These are phyloP conservation scores for Mucor ambiguus DNA, from an alignment of 371 early-diverging fungal genomes.

Conservation along the genomic window DNA sequence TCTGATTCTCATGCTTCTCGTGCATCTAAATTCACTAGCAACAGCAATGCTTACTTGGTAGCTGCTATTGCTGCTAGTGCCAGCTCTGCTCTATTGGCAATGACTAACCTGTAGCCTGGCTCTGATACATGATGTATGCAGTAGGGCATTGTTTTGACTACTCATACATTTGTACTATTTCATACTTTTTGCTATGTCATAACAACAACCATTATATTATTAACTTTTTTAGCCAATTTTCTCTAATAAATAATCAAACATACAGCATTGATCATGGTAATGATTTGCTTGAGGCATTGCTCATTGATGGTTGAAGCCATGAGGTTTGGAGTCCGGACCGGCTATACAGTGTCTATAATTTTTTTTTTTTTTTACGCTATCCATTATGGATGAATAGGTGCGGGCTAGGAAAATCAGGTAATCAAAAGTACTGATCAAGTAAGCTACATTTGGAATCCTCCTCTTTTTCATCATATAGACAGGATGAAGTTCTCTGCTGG, in stretches of 20 bases:
- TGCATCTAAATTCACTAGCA: not conserved
- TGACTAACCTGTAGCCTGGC: not conserved
- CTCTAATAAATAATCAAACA: too few relatives aligned
- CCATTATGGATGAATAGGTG: not conserved
- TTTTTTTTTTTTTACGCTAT: not conserved
- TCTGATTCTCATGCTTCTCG: not conserved
- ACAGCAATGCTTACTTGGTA: not conserved
- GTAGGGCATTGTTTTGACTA: too few relatives aligned
- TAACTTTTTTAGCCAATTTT: too few relatives aligned
- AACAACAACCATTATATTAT: too few relatives aligned
- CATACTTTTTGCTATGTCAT: too few relatives aligned
- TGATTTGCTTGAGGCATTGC: not conserved
- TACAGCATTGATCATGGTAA: too few relatives aligned
- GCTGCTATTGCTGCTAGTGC: not conserved
- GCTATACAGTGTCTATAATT: not conserved
- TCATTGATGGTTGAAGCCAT: not conserved
- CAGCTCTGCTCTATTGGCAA: not conserved
- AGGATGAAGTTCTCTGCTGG: constrained; percentile 44
- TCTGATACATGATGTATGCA: too few relatives aligned
- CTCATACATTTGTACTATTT: too few relatives aligned
- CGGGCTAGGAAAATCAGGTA: constrained; percentile 7
- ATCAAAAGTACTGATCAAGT: constrained; percentile 20
- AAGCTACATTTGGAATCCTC: constrained; percentile 18
- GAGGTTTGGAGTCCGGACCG: not conserved
- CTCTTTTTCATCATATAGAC: constrained; percentile 32